Evolutionary conservation across 768 basidiomycete species (phyloP).

Genomic region (Hericium erinaceus): DNA sequence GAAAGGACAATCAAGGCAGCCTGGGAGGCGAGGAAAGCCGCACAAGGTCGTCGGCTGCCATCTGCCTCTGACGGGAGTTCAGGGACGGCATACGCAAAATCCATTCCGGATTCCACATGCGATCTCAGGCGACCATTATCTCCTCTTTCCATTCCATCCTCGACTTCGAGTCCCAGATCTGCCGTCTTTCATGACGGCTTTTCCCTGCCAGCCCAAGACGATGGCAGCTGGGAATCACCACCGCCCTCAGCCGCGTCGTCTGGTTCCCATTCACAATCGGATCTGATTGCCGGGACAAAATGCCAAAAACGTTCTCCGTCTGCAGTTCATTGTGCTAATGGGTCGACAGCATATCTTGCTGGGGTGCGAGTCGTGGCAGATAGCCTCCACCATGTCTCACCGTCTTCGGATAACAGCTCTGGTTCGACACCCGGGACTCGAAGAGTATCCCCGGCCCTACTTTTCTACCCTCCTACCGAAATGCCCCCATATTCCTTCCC

Average conservation of each 20-base stretch:
- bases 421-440: neutral
- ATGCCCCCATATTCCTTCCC: neutral
- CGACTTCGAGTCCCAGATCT: slow-evolving; percentile 1
- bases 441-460: neutral
- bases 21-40: slow-evolving; percentile 27
- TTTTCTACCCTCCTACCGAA: neutral
- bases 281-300: neutral
- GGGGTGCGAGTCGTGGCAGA: too few species aligned
- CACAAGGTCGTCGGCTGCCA: too few species aligned
- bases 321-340: too few species aligned
- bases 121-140: slow-evolving; percentile 11
- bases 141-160: slow-evolving; percentile 10
- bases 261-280: slow-evolving; percentile 9
- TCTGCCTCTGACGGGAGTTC: too few species aligned
- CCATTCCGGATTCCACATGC: slow-evolving; percentile 4
- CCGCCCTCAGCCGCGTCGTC: slow-evolving; percentile 11
- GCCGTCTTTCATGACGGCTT: slow-evolving; percentile 4
- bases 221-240: slow-evolving; percentile 14
- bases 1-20: slow-evolving; percentile 47
- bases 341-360: too few species aligned
- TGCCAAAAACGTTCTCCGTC: slow-evolving; percentile 10
- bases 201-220: slow-evolving; percentile 8
- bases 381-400: neutral
- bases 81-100: slow-evolving; percentile 4
- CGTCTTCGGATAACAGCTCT: neutral